Conservation (phyloP, 345 rosid genomes). For the Mallotus nudiflorus region DNA sequence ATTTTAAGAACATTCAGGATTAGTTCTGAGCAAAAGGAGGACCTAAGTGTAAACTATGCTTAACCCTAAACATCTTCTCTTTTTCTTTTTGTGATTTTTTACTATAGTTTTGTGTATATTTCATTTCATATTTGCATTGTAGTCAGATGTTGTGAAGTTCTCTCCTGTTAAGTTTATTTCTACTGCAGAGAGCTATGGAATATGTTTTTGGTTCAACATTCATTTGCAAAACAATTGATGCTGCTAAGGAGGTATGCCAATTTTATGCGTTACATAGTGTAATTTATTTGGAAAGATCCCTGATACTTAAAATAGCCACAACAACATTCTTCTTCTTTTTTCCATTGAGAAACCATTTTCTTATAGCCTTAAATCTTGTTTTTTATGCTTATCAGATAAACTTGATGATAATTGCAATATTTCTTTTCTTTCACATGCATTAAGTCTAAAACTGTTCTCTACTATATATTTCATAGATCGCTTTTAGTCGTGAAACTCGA, state of each 20-base stretch:
- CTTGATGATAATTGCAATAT: neutral
- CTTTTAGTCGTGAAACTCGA: slow-evolving; percentile 65
- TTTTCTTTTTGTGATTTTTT: neutral
- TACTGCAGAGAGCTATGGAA: slow-evolving; percentile 87
- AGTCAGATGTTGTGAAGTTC: neutral
- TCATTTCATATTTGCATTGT: neutral
- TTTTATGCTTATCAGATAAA: neutral
- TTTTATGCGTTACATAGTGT: slow-evolving; percentile 1
- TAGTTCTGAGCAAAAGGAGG: neutral
- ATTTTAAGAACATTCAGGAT: neutral
- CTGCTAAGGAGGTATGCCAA: slow-evolving; percentile 77
- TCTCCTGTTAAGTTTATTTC: slow-evolving; percentile 1
- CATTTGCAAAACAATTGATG: slow-evolving; percentile 82
- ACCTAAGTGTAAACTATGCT: too few species aligned
- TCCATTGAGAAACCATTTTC: neutral
- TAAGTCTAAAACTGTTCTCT: neutral
- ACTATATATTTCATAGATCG: slow-evolving; percentile 54
- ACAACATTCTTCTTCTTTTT: neutral
- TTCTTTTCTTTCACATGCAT: neutral
- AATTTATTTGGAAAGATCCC: neutral
- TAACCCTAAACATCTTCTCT: neutral
- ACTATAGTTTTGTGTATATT: neutral
- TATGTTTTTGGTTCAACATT: slow-evolving; percentile 94
- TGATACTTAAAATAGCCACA: neutral
- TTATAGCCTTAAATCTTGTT: neutral